Percentiles rank a stretch among this genome's conserved stretches.
Evolutionary conservation across 495 filamentous ascomycete species (phyloP).

Genomic region (Elaphomyces granulatus): DNA sequence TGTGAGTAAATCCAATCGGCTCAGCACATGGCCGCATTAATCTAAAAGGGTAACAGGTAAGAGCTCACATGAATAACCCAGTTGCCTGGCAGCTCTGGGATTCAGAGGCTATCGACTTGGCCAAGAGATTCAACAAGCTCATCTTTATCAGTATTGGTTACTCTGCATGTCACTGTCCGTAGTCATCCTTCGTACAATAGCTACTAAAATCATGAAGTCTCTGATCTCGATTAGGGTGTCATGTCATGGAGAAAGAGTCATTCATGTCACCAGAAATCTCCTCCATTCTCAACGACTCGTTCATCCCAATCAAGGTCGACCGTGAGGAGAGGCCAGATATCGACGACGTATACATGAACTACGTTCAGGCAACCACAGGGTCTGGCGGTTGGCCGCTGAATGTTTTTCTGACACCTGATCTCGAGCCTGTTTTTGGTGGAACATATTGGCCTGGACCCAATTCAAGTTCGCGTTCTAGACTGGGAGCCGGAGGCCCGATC

Average conservation of each 20-base stretch:
- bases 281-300: slow-evolving; percentile 65
- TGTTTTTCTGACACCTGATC: slow-evolving; percentile 84
- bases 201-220: background rate
- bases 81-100: slow-evolving; percentile 92
- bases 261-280: slow-evolving; percentile 77
- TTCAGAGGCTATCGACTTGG: slow-evolving; percentile 58
- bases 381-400: slow-evolving; percentile 95
- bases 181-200: background rate
- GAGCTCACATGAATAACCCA: slow-evolving; percentile 65
- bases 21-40: slow-evolving; percentile 1
- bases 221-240: slow-evolving; percentile 45
- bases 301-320: slow-evolving; percentile 89
- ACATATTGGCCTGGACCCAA: slow-evolving; percentile 89
- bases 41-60: slow-evolving; percentile 36
- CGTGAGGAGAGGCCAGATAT: slow-evolving; percentile 91
- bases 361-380: slow-evolving; percentile 84
- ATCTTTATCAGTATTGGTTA: slow-evolving; percentile 95
- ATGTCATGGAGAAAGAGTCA: slow-evolving; percentile 88
- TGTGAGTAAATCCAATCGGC: slow-evolving; percentile 27
- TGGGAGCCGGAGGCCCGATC: slow-evolving; percentile 39
- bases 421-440: slow-evolving; percentile 89
- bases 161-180: slow-evolving; percentile 83
- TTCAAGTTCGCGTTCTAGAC: slow-evolving; percentile 24
- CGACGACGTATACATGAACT: slow-evolving; percentile 97
- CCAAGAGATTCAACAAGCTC: slow-evolving; percentile 64